phyloP scores from a whole-genome alignment of 75 land plant species.

The Pseudotsuga menziesii region DNA sequence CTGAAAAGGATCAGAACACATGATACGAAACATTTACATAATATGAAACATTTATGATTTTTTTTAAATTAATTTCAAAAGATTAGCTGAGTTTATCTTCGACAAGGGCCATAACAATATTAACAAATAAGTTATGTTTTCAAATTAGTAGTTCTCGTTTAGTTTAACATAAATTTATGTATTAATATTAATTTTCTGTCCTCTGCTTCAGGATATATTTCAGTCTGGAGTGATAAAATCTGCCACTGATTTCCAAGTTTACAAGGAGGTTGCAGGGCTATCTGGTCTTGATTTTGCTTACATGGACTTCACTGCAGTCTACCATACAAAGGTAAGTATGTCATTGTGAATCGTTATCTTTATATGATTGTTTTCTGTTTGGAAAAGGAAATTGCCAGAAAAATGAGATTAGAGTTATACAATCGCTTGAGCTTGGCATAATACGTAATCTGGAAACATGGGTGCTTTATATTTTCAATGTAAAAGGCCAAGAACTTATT shows the following conservation, averaged over 20 bases:
- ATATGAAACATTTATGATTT: too few relatives aligned
- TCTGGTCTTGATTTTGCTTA: slow-evolving; percentile 99
- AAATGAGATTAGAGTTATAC: neutral
- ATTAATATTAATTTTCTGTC: neutral
- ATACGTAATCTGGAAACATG: neutral
- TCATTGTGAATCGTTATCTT: neutral
- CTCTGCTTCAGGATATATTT: slow-evolving; percentile 76
- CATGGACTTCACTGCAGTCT: slow-evolving; percentile 69
- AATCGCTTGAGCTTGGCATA: neutral
- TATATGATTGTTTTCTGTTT: neutral
- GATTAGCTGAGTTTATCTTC: neutral
- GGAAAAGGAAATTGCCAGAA: neutral
- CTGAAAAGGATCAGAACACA: neutral
- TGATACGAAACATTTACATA: neutral
- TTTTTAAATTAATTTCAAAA: neutral
- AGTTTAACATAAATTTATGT: neutral
- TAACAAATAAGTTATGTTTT: neutral
- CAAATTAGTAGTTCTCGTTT: neutral
- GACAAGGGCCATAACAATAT: neutral
- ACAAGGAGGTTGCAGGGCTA: slow-evolving; percentile 77
- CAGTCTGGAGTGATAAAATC: slow-evolving; percentile 80
- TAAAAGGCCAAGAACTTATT: neutral
- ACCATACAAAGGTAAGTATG: slow-evolving; percentile 81
- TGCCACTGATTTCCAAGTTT: slow-evolving; percentile 96
- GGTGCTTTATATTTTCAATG: neutral